Percentiles rank a stretch among this genome's conserved stretches.
Conservation (phyloP, 2,329 filamentous ascomycete species). For the Phoma sp. region DNA sequence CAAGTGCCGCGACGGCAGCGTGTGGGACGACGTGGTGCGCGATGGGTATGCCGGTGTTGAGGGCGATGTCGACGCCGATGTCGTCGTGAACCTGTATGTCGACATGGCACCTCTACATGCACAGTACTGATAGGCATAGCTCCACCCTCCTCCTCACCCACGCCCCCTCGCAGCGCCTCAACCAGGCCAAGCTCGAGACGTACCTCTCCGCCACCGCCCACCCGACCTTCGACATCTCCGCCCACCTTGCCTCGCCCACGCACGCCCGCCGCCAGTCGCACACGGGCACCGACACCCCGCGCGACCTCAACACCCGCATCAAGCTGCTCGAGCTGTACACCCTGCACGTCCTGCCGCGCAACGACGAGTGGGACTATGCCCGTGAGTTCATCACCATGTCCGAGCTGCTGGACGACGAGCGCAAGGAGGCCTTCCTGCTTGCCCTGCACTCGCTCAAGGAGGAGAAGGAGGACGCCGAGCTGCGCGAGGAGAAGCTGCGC, state of each 20-base stretch:
- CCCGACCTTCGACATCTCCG: slow-evolving; percentile 75
- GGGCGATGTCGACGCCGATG: slow-evolving; percentile 91
- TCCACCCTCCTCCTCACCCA: slow-evolving; percentile 92
- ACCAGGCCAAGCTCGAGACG: slow-evolving; percentile 86
- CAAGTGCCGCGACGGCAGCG: slow-evolving; percentile 84
- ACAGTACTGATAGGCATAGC: no score
- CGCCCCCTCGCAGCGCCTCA: slow-evolving; percentile 80
- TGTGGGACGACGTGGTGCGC: slow-evolving; percentile 94
- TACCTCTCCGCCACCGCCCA: slow-evolving; percentile 81
- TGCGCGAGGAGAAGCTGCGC: slow-evolving; percentile 68
- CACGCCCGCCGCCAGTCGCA: slow-evolving; percentile 40
- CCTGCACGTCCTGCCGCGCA: slow-evolving; percentile 90
- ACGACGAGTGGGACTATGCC: slow-evolving; percentile 96
- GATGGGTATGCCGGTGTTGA: slow-evolving; percentile 89
- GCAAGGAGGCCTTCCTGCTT: slow-evolving; percentile 85
- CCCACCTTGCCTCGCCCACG: slow-evolving; percentile 63
- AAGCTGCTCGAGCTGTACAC: slow-evolving; percentile 96
- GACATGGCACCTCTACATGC: no score
- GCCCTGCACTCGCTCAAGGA: slow-evolving; percentile 85
- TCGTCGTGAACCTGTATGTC: slow-evolving; percentile 91
- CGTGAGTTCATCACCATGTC: slow-evolving; percentile 87
- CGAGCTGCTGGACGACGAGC: slow-evolving; percentile 89
- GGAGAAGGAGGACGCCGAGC: slow-evolving; percentile 77
- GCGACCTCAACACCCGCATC: slow-evolving; percentile 82
- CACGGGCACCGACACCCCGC: slow-evolving; percentile 79